Percentiles rank a stretch among this genome's conserved stretches.
Evolutionary conservation across 2,329 filamentous ascomycete genomes (phyloP).

Genomic region (Periconia digitata): DNA sequence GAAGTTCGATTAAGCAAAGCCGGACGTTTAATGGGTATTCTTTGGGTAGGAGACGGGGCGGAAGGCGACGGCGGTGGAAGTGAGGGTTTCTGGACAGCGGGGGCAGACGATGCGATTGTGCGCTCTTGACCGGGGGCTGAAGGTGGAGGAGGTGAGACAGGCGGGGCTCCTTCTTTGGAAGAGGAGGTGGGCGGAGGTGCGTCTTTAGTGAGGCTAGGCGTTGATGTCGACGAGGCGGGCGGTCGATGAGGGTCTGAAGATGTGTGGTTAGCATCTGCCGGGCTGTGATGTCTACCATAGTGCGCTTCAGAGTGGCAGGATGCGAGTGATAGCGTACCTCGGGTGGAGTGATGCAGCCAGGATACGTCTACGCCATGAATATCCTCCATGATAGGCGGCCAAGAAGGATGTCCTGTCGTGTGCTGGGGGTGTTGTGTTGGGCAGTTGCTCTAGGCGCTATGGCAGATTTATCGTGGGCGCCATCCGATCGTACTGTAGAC

Average conservation of each 20-base stretch:
- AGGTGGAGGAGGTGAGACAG: slow-evolving; percentile 35
- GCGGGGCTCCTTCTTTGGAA: slow-evolving; percentile 1
- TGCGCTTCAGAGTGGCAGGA: slow-evolving; percentile 1
- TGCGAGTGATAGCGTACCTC: slow-evolving; percentile 61
- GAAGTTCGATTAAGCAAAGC: slow-evolving; percentile 46
- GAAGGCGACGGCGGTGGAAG: slow-evolving; percentile 16
- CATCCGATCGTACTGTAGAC: slow-evolving; percentile 22
- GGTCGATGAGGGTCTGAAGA: slow-evolving; percentile 38
- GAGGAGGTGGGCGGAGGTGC: neutral
- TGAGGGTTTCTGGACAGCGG: slow-evolving; percentile 33
- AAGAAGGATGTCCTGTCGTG: slow-evolving; percentile 4
- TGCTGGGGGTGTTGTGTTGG: slow-evolving; percentile 16
- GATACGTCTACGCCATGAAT: slow-evolving; percentile 83
- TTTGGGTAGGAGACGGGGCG: slow-evolving; percentile 25
- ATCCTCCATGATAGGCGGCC: slow-evolving; percentile 65
- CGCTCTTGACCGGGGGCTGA: slow-evolving; percentile 27
- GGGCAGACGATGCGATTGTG: slow-evolving; percentile 16
- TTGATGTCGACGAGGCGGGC: slow-evolving; percentile 36
- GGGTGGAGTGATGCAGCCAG: slow-evolving; percentile 84
- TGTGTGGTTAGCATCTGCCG: slow-evolving; percentile 5
- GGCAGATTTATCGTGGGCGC: slow-evolving; percentile 23
- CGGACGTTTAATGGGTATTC: slow-evolving; percentile 42
- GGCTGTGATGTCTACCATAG: neutral
- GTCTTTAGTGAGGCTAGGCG: slow-evolving; percentile 38
- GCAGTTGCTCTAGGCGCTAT: slow-evolving; percentile 17